These are phyloP conservation scores for Plasmodium gaboni DNA, from an alignment of 169 alveolate species.

Conservation along the genomic window DNA sequence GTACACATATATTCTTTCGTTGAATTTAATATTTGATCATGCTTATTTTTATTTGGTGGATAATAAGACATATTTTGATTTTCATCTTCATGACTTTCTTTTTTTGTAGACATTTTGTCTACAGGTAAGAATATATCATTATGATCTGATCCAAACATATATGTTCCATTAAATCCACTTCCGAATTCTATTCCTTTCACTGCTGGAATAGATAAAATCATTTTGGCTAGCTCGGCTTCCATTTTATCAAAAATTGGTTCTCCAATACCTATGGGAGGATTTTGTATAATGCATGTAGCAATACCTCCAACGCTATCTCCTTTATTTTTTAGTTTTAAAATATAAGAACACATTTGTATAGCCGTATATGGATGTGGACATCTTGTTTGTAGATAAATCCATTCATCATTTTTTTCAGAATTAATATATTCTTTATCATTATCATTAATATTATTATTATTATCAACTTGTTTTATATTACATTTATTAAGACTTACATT, in stretches of 20 bases:
- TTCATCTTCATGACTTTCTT: not conserved
- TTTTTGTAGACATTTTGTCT: not conserved
- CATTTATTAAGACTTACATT: not conserved
- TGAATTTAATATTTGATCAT: no score
- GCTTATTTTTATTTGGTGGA: no score
- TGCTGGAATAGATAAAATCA: constrained; percentile 56
- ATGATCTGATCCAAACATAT: constrained; percentile 58
- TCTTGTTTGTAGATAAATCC: constrained; percentile 29
- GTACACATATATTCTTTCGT: no score
- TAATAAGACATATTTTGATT: not conserved
- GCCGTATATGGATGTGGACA: constrained; percentile 66
- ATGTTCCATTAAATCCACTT: constrained; percentile 29
- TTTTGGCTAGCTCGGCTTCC: constrained; percentile 43
- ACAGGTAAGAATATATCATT: constrained; percentile 29
- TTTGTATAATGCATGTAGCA: constrained; percentile 36
- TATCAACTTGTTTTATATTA: not conserved
- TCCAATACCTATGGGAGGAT: constrained; percentile 46
- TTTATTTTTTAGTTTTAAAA: constrained; percentile 39
- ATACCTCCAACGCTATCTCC: constrained; percentile 56
- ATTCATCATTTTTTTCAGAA: not conserved
- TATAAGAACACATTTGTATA: constrained; percentile 41
- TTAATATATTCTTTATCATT: not conserved
- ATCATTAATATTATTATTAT: not conserved
- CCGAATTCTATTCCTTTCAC: constrained; percentile 61
- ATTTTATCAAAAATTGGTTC: constrained; percentile 60